Evolutionary conservation across 2,329 filamentous ascomycete species (phyloP), one percentile per base, ranked within the genome.

Genomic region (Colletotrichum eremochloae): DNA sequence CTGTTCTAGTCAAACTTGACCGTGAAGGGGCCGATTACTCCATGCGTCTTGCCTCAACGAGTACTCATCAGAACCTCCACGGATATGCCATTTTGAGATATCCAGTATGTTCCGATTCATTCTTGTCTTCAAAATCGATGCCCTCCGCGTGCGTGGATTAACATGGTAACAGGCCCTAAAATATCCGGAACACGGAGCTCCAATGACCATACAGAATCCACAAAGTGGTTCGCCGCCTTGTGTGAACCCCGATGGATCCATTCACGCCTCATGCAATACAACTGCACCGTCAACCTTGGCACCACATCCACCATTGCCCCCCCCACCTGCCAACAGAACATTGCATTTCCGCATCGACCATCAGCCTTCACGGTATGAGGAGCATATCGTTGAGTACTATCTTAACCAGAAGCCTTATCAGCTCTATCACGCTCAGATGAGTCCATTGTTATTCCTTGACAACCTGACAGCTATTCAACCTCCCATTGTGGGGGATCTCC

Each of bases 11-110:
- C 73, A 78, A 84, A 67, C 79, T 89, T 2, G 78, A 84, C 40
- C 67, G 18, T 15, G 82, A 84, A 44, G 76, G 82, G 0, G 86
- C 85, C 1, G 80, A 86, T 64, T 91, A 88, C 76, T 85, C 84
- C 3, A 85, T 91, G 38, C 88, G 90, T 2, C 81, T 87, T 44
- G 85, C 86, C 29, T 85, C 86, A 18, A 80, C 81, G 7, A 82
- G 81, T 36, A 78, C 82, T 3, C 84, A 86, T 20, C 90, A 92
- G 75, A 82, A 90, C 63, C 82, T 92, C 42, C 82, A 84, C 8
- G 88, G 86, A 1, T 83, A 85, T 33, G 89, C 86, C 1, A 80
- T 84, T 9, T 77, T 92, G 5, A 33, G 67, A 58, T 69, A 69
- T n/a, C 67, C 60, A 0, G 67, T 69, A 20, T 8, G 67, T n/a